Conservation (phyloP, 2,329 filamentous ascomycete species). For the Sarocladium kiliense region DNA sequence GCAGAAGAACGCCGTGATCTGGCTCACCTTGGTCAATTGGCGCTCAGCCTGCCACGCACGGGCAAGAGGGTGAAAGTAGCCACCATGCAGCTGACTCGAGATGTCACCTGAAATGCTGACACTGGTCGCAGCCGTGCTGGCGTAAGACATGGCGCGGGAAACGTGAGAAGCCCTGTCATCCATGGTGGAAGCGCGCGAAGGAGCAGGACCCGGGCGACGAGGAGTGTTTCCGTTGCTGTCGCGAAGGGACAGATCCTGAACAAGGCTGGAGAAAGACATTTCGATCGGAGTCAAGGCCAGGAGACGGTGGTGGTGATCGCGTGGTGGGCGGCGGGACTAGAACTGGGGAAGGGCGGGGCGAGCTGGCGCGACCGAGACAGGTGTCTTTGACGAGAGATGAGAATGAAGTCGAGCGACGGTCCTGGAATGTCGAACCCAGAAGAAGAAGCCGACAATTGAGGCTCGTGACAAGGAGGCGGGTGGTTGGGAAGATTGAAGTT, state of each 20-base stretch:
- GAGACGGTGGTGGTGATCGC: not conserved
- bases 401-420: not conserved
- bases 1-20: not conserved
- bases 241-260: constrained; percentile 59
- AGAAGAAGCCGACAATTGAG: not conserved
- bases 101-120: constrained; percentile 71
- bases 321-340: constrained; percentile 6
- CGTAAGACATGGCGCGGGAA: constrained; percentile 60
- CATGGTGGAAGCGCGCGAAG: constrained; percentile 47
- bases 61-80: constrained; percentile 75
- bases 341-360: constrained; percentile 11
- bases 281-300: constrained; percentile 10
- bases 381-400: not conserved
- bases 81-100: constrained; percentile 76
- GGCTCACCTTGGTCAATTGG: constrained; percentile 73
- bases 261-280: constrained; percentile 66
- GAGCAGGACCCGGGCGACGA: constrained; percentile 38
- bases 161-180: constrained; percentile 58
- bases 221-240: constrained; percentile 38
- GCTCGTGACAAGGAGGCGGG: not conserved
- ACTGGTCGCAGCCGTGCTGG: constrained; percentile 62
- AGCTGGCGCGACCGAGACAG: not conserved
- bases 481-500: not conserved
- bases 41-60: constrained; percentile 79
- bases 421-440: not conserved